Percentiles rank a stretch among this genome's conserved stretches.
Evolutionary conservation across 495 filamentous ascomycete genomes (phyloP).

Genomic region (Penicillium desertorum): DNA sequence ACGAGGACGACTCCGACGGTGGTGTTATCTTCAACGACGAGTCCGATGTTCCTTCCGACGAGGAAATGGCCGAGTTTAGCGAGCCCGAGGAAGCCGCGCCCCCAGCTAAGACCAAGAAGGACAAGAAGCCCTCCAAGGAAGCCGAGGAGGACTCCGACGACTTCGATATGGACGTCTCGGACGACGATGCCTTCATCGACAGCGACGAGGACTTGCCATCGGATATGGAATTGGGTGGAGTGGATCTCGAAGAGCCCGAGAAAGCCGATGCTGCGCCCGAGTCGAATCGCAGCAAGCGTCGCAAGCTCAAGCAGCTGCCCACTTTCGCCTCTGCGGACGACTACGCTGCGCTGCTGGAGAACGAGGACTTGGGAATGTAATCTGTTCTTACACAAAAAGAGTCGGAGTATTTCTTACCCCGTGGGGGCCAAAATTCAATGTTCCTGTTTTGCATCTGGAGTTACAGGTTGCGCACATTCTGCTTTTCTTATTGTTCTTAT

Average conservation of each 20-base stretch:
- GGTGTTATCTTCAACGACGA: conserved; percentile 53
- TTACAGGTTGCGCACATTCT: conserved; percentile 4
- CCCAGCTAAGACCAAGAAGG: conserved; percentile 37
- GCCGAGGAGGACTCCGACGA: conserved; percentile 48
- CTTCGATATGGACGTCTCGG: conserved; percentile 52
- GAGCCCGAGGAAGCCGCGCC: conserved; percentile 23
- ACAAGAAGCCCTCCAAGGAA: conserved; percentile 43
- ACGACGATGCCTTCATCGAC: conserved; percentile 53
- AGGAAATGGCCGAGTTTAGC: conserved; percentile 41
- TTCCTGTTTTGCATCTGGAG: conserved; percentile 13
- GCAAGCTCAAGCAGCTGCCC: conserved; percentile 84
- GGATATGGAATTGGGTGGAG: conserved; percentile 48
- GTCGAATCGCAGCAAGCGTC: conserved; percentile 65
- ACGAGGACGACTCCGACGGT: conserved; percentile 52
- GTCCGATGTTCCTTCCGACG: conserved; percentile 47
- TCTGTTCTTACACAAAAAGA: background rate
- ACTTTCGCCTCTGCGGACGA: conserved; percentile 92
- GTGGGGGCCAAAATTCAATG: conserved; percentile 10
- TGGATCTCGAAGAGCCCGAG: conserved; percentile 31
- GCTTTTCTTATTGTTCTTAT: conserved; percentile 1
- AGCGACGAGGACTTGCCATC: conserved; percentile 57
- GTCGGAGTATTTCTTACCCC: conserved; percentile 9
- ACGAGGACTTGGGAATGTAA: conserved; percentile 64
- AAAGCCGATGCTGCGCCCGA: conserved; percentile 36
- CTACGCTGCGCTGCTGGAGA: conserved; percentile 81